phyloP scores from a whole-genome alignment of 2,329 filamentous ascomycete species.

The Colletotrichum sp. region DNA sequence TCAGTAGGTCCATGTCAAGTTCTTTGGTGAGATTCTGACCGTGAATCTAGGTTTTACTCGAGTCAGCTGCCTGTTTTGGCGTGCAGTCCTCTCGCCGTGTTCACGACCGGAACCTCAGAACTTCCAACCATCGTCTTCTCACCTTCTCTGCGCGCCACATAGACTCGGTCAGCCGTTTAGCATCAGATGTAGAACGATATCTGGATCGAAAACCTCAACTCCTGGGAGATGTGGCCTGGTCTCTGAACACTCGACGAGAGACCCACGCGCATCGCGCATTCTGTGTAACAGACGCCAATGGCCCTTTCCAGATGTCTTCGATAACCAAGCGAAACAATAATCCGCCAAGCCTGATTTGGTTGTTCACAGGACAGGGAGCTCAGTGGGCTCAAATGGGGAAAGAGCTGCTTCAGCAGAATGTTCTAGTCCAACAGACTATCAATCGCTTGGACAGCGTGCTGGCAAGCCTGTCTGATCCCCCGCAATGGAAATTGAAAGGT shows the following conservation, averaged over 20 bases:
- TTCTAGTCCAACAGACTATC: conserved; percentile 13
- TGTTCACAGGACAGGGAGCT: conserved; percentile 24
- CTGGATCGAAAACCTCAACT: not conserved
- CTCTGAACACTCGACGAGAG: conserved; percentile 21
- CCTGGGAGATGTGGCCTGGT: conserved; percentile 21
- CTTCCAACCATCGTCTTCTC: not conserved
- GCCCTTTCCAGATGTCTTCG: conserved; percentile 9
- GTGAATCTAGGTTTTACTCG: not conserved
- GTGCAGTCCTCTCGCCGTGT: not conserved
- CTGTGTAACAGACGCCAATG: not conserved
- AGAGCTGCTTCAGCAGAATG: conserved; percentile 10
- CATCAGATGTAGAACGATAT: not conserved
- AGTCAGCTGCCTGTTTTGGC: conserved; percentile 3
- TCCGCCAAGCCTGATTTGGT: not conserved
- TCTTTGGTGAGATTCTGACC: not conserved
- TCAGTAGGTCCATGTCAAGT: not conserved
- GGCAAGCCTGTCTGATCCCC: not conserved
- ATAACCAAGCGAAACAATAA: conserved; percentile 4
- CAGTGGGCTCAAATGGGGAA: conserved; percentile 23
- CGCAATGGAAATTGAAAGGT: conserved; percentile 18
- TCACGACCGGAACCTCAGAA: not conserved
- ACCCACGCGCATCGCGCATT: conserved; percentile 20
- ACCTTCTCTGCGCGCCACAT: not conserved
- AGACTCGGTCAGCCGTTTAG: not conserved
- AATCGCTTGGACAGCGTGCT: conserved; percentile 11